Percentiles rank a stretch among this genome's conserved stretches.
These are phyloP conservation scores for Aeschynomene evenia DNA, from an alignment of 306 rosid genomes.

Conservation along the genomic window DNA sequence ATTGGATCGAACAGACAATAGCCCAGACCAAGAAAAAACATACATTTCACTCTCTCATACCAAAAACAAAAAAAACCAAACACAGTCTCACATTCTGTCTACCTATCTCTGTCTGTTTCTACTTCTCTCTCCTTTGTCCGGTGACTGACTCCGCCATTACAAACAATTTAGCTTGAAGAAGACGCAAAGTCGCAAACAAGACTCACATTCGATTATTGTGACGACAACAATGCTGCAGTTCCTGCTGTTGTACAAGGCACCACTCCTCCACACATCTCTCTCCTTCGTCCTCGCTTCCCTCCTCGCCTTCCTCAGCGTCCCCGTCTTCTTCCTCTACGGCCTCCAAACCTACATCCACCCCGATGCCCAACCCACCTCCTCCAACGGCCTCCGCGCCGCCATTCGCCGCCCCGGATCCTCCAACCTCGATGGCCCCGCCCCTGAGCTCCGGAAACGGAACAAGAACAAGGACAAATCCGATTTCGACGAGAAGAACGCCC, in stretches of 20 bases:
- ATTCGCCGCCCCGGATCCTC: constrained; percentile 66
- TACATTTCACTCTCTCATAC: too few species aligned
- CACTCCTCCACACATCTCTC: constrained; percentile 58
- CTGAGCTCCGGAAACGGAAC: constrained; percentile 58
- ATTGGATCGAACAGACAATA: too few species aligned
- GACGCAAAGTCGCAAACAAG: too few species aligned
- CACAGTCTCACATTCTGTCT: too few species aligned
- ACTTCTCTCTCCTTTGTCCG: too few species aligned
- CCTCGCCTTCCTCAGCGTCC: constrained; percentile 65
- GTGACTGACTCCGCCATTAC: too few species aligned
- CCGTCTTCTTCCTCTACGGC: constrained; percentile 62
- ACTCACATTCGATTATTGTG: not conserved
- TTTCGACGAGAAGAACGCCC: constrained; percentile 86
- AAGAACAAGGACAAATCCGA: constrained; percentile 59
- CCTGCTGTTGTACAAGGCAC: constrained; percentile 53
- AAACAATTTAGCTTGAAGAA: too few species aligned
- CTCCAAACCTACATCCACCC: constrained; percentile 89
- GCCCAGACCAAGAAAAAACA: too few species aligned
- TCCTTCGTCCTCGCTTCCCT: constrained; percentile 46
- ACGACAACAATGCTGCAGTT: constrained; percentile 44
- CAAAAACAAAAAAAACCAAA: too few species aligned
- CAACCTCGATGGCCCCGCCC: constrained; percentile 29
- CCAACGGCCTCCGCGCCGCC: constrained; percentile 60
- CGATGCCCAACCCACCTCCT: constrained; percentile 40
- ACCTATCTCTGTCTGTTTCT: too few species aligned